Conservation (phyloP, 352 stramenopile species). For the Aphanomyces cochlioides region DNA sequence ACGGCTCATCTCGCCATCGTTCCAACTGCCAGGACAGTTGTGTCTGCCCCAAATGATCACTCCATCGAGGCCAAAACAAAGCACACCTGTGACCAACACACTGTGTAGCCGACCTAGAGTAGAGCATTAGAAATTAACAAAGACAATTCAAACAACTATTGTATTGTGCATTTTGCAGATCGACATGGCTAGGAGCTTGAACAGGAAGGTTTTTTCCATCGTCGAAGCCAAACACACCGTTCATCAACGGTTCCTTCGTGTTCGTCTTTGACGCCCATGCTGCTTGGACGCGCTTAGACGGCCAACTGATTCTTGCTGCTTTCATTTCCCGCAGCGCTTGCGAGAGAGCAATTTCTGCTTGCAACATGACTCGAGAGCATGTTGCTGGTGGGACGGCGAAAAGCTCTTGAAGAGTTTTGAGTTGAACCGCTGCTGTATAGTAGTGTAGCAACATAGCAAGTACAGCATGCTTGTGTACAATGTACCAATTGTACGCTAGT, state of each 20-base stretch:
- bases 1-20: conserved; percentile 25
- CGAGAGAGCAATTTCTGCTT: neutral
- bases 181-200: neutral
- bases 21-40: conserved; percentile 27
- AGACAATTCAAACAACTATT: neutral
- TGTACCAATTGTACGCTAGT: too few species aligned
- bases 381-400: neutral
- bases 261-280: neutral
- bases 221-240: neutral
- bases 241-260: neutral
- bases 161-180: neutral
- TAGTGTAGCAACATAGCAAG: too few species aligned
- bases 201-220: neutral
- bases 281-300: neutral
- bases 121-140: neutral
- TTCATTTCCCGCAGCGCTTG: too few species aligned
- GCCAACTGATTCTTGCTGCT: too few species aligned
- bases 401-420: neutral
- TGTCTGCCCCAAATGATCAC: conserved; percentile 20
- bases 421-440: too few species aligned
- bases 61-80: too few species aligned
- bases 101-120: neutral
- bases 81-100: too few species aligned
- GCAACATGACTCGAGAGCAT: neutral
- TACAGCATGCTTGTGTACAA: too few species aligned